Base-by-base conservation (phyloP, 1,284 basidiomycete species). In the Naganishia sp. region DNA sequence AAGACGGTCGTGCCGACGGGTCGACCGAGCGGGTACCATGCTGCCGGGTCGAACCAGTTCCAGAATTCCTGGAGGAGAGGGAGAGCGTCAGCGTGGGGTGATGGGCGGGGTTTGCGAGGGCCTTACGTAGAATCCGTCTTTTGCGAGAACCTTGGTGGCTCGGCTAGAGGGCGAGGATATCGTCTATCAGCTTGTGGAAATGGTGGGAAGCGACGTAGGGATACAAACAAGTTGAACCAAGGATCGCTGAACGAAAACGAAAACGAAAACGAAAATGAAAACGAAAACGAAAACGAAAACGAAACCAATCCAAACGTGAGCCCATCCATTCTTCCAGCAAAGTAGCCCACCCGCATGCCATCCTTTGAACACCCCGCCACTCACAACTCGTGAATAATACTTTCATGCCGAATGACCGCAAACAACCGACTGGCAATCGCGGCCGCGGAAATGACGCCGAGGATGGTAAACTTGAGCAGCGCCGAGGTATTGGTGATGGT, bases 1-100 rank as follows among this genome's bases (percentile, higher is more conserved):
- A 98, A 99, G 74, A 99, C 90, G 11, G 96, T 99, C 53, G 95
- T 95, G 64, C 96, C 96, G 50, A 98, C 95, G 56, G 96, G 94
- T 75, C 96, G 90, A 54, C 96, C 96, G 1, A 99, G 87, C 15
- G 96, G 96, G 77, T 99, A 99, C 96, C 92, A 95, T 73, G 94
- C 94, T 6, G 96, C 96, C 41, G 94, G 93, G 81, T 99, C 96
- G 79, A 99, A 99, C 96, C 96, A 99, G 79, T 99, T 99, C 95
- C 92, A 99, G 81, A 94, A 99, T 87, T 90, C 94, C 93, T 93
- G 73, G 21, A 50, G 9, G 31, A 18, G 58, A 63, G 67, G 52
- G 17, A 63, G 39, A 28, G 51, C 21, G 47, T 28, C 31, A 15
- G 7, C 11, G 13, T 23, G 11, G n/a, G 32, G 54, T 6, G 45